These are phyloP conservation scores for Collariella sp. DNA, from an alignment of 495 filamentous ascomycete genomes.

Conservation along the genomic window DNA sequence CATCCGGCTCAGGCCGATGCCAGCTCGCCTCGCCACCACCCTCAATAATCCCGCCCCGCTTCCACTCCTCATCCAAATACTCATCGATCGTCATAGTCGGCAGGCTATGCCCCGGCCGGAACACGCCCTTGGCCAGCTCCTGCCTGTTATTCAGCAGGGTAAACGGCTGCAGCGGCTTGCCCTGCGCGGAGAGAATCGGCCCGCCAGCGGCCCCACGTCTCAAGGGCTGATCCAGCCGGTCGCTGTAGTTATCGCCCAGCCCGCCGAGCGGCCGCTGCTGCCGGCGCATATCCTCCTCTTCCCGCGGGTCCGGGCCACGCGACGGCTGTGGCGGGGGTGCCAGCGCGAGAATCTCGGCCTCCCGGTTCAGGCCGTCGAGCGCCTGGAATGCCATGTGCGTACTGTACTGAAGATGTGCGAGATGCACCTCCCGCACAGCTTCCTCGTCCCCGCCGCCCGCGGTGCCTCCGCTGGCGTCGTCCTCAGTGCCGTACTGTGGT, in stretches of 20 bases:
- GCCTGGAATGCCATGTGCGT: constrained; percentile 76
- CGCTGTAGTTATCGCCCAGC: constrained; percentile 48
- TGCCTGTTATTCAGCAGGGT: constrained; percentile 73
- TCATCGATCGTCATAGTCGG: constrained; percentile 98
- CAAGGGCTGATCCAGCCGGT: constrained; percentile 62
- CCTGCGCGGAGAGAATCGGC: constrained; percentile 68
- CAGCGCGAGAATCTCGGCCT: constrained; percentile 69
- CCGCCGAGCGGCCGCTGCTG: constrained; percentile 21
- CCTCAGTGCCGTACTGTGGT: constrained; percentile 29
- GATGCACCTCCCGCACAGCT: constrained; percentile 64
- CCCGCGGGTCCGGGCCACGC: not conserved
- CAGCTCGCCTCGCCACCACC: constrained; percentile 77
- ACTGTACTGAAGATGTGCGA: constrained; percentile 61
- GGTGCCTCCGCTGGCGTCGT: constrained; percentile 58
- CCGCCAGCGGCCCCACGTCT: too few relatives aligned
- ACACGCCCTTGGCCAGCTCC: constrained; percentile 72
- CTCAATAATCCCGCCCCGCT: constrained; percentile 81
- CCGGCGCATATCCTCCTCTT: constrained; percentile 43
- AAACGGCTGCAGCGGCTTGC: constrained; percentile 86
- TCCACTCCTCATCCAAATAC: constrained; percentile 85
- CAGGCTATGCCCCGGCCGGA: constrained; percentile 81
- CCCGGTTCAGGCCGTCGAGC: constrained; percentile 74
- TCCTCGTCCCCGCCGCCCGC: constrained; percentile 67
- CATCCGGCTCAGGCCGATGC: constrained; percentile 63
- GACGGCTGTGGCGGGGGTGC: constrained; percentile 40